Percentiles rank a stretch among this genome's conserved stretches.
These are phyloP conservation scores for Colletotrichum musae DNA, from an alignment of 2,329 filamentous ascomycete genomes.

Conservation along the genomic window DNA sequence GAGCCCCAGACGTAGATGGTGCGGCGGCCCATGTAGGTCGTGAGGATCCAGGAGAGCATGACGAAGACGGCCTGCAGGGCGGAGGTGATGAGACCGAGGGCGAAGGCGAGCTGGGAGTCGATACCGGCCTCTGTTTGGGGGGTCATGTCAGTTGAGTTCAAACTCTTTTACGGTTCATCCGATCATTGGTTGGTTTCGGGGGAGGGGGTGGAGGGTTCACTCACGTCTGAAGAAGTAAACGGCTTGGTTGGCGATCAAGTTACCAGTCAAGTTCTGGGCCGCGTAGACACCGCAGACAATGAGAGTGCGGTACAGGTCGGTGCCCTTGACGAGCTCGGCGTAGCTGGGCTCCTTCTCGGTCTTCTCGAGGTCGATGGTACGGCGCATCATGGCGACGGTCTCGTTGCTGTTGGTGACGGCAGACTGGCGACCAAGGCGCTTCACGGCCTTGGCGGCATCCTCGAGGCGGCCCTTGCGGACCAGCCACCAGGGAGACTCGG, in stretches of 20 bases:
- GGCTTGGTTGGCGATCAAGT: slow-evolving; percentile 74
- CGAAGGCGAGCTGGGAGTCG: slow-evolving; percentile 67
- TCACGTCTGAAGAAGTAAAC: slow-evolving; percentile 72
- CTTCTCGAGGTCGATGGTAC: slow-evolving; percentile 69
- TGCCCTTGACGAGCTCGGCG: slow-evolving; percentile 68
- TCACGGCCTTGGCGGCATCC: slow-evolving; percentile 60
- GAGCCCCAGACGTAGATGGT: slow-evolving; percentile 76
- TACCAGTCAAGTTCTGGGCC: slow-evolving; percentile 73
- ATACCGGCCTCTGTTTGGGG: slow-evolving; percentile 71
- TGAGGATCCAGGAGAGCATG: slow-evolving; percentile 78
- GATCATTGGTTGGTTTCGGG: neutral
- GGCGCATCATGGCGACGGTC: slow-evolving; percentile 51
- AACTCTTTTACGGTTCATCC: neutral
- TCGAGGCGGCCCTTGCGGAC: slow-evolving; percentile 65
- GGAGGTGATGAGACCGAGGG: slow-evolving; percentile 75
- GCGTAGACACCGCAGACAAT: slow-evolving; percentile 71
- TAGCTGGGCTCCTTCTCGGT: slow-evolving; percentile 61
- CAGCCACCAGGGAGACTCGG: slow-evolving; percentile 70
- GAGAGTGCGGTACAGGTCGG: slow-evolving; percentile 66
- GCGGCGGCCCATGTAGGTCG: slow-evolving; percentile 73
- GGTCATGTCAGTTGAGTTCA: slow-evolving; percentile 32
- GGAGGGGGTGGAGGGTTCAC: slow-evolving; percentile 43
- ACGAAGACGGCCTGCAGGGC: slow-evolving; percentile 73
- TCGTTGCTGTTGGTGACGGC: slow-evolving; percentile 43
- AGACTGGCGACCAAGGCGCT: slow-evolving; percentile 58